These are phyloP conservation scores for Chaetomiaceae sp. DNA, from an alignment of 2,329 filamentous ascomycete species.

Conservation along the genomic window DNA sequence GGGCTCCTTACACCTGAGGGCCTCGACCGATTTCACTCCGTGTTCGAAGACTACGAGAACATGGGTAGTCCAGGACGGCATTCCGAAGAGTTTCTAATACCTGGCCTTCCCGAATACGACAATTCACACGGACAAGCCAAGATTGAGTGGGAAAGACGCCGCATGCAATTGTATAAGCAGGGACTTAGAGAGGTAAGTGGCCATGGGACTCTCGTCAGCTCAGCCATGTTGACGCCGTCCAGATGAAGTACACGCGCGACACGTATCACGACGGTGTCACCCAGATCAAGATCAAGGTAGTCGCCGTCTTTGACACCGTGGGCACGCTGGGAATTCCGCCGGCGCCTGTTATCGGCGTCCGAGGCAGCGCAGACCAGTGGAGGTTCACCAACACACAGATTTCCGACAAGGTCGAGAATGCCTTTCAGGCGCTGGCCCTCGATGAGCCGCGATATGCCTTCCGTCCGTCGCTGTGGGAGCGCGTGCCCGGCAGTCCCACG, in stretches of 20 bases:
- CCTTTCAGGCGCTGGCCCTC: conserved; percentile 45
- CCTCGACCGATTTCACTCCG: conserved; percentile 37
- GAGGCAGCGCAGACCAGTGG: conserved; percentile 33
- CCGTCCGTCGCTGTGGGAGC: conserved; percentile 38
- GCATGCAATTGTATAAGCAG: conserved; percentile 32
- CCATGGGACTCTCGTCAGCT: neutral
- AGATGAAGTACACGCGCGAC: conserved; percentile 33
- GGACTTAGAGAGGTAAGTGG: conserved; percentile 31
- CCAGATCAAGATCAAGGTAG: conserved; percentile 38
- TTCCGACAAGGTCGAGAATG: conserved; percentile 37
- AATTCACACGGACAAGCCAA: conserved; percentile 26
- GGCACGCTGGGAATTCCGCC: conserved; percentile 40
- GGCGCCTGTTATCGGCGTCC: conserved; percentile 32
- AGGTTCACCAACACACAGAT: conserved; percentile 40
- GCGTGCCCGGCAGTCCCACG: conserved; percentile 26
- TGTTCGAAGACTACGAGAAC: conserved; percentile 35
- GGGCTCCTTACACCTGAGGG: conserved; percentile 38
- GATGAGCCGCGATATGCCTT: conserved; percentile 42
- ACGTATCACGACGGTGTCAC: conserved; percentile 28
- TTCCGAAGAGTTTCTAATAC: conserved; percentile 23
- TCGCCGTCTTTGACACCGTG: conserved; percentile 48
- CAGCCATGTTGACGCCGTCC: neutral
- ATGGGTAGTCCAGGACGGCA: conserved; percentile 24
- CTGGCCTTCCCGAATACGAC: conserved; percentile 22
- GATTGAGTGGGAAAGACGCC: conserved; percentile 29